Evolutionary conservation across 371 early-diverging fungal species (phyloP), one percentile per base, ranked within the genome.

Genomic region (Rhizopus microsporus): DNA sequence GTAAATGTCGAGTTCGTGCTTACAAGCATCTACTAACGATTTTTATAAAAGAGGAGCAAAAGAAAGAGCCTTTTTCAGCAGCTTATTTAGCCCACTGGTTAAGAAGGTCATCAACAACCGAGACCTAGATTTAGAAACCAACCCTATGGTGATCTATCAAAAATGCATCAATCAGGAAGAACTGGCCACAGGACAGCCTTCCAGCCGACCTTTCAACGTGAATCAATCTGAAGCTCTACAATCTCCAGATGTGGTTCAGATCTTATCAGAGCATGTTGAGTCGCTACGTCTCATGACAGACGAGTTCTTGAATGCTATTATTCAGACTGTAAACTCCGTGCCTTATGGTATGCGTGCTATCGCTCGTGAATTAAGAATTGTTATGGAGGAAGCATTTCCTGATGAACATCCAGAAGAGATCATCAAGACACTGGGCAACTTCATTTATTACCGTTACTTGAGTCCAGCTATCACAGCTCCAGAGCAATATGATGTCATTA

Each of bases 391-490:
- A 17, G 76, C 93, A 60, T 97, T 98, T 81, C 94, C 93, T 0
- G 78, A 88, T 0, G 88, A 91, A 65, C 78, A 83, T 2, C 88
- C 93, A 38, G 84, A 83, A 42, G 88, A 88, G 49, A 88, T 96
- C 51, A 81, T 86, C 53, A 90, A 89, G 64, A 87, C 94, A 17
- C 87, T 99, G 12, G 95, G 97, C 4, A 92, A 97, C 62, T 78
- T 97, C 65, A 88, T 99, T 38, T 99, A 94, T 77, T 96, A 96
- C 73, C 89, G 96, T 32, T 98, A 96, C 72, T 88, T 99, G 65
- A 97, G 94, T 73, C 98, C 97, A 10, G 98, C 93, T 10, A 96
- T 99, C 59, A 93, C 90, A 55, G 95, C 97, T 12, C 99, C 99
- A 16, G 98, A 97, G 67, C 89, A 90, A 13, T 96, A 94, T 67